A percentile compares a stretch with the other conserved stretches of the same genome.
Conservation (phyloP, 1,139 yeast genomes). For the Eremothecium coryli region DNA sequence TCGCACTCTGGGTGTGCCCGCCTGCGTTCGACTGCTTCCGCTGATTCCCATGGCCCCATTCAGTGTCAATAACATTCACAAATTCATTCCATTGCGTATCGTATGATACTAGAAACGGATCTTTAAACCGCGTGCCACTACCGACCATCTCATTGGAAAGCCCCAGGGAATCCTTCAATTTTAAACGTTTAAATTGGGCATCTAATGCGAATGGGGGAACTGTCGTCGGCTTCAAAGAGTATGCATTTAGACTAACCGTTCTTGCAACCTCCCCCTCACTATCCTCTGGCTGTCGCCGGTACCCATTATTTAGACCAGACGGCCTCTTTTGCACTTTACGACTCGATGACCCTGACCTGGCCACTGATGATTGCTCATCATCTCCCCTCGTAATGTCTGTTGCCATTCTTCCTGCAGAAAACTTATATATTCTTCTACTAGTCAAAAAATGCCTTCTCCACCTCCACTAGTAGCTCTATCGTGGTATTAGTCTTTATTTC, state of each 20-base stretch:
- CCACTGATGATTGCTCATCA: constrained; percentile 2
- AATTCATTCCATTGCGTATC: constrained; percentile 23
- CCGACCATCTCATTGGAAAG: constrained; percentile 5
- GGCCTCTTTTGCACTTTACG: constrained; percentile 2
- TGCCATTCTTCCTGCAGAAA: constrained; percentile 1
- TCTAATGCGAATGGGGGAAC: constrained; percentile 31
- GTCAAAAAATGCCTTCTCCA: too few species aligned
- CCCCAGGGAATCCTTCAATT: constrained; percentile 6
- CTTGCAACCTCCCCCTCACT: background rate
- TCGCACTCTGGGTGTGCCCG: constrained; percentile 5
- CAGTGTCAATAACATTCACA: constrained; percentile 21
- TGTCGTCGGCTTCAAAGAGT: constrained; percentile 26
- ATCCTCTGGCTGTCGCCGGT: constrained; percentile 4
- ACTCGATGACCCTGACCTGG: constrained; percentile 3
- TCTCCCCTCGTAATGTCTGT: constrained; percentile 1
- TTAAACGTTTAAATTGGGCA: constrained; percentile 13
- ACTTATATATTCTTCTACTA: background rate
- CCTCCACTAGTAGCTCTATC: too few species aligned
- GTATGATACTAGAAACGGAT: constrained; percentile 20
- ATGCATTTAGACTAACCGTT: constrained; percentile 17
- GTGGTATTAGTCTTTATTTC: too few species aligned
- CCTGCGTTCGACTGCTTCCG: background rate
- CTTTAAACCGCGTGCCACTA: constrained; percentile 13
- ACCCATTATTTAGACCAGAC: background rate
- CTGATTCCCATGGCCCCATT: constrained; percentile 19